Evolutionary conservation across 345 rosid species (phyloP).

Genomic region (Gossypium mustelinum): DNA sequence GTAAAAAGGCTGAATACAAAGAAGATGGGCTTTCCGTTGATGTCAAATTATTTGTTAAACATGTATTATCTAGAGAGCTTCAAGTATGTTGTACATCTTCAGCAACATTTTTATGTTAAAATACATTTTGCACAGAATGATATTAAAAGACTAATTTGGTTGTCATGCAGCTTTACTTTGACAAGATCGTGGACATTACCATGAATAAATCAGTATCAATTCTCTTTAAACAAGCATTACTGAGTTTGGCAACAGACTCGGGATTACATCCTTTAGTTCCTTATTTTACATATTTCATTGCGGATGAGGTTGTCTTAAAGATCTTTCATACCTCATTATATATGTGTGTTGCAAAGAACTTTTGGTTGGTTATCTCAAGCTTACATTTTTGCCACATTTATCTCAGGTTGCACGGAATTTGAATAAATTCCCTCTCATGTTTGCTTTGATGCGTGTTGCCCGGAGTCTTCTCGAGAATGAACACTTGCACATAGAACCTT

Average conservation of each 20-base stretch:
- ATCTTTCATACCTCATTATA: background rate
- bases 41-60: constrained; percentile 48
- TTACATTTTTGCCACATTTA: no score
- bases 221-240: constrained; percentile 62
- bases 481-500: constrained; percentile 75
- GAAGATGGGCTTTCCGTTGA: constrained; percentile 62
- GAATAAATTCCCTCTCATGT: constrained; percentile 46
- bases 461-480: constrained; percentile 77
- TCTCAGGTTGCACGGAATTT: no score
- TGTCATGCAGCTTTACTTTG: constrained; percentile 58
- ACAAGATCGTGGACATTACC: constrained; percentile 55
- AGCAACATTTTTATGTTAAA: background rate
- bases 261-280: constrained; percentile 81
- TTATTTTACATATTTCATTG: constrained; percentile 56
- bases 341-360: no score
- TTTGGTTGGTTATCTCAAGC: no score
- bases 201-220: constrained; percentile 39
- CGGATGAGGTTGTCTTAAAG: no score
- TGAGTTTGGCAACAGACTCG: constrained; percentile 65
- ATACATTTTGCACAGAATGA: background rate
- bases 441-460: constrained; percentile 65
- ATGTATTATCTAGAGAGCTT: constrained; percentile 69
- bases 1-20: constrained; percentile 31
- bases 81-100: constrained; percentile 38
- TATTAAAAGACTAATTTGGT: background rate